Base-by-base conservation (phyloP, 345 rosid species). In the Euphorbia peplus region DNA sequence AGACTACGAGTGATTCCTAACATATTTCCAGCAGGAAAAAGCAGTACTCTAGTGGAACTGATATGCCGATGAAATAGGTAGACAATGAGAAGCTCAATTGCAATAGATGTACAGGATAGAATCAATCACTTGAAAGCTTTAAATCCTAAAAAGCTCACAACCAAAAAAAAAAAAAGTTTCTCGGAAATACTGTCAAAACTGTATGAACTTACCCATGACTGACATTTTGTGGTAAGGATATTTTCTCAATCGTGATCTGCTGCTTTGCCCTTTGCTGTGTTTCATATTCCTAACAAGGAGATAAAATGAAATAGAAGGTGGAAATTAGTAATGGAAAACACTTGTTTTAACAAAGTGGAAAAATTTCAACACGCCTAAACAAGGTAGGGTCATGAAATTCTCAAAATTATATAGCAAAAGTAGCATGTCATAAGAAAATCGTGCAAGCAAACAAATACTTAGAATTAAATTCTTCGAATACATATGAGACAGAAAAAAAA, bases 211-310 rank as follows among this genome's bases (percentile, higher is more conserved):
- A 91, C 97, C 76, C 86, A 77, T 88, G 79, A 74, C 93, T 85
- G 70, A 87, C 71, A 75, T 86, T 84, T 53, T 88, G 83, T 24
- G 90, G 83, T 66, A 91, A 68, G 37, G 88, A 75, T 73, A 82
- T 77, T 54, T 87, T 86, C 63, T 88, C 93, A 64, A 92, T 80
- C 5, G 74, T 73, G 61, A 71, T 66, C 73, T 86, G 91, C 71
- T 86, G 97, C 78, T 83, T 91, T 77, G 76, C 76, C 83, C 91
- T 86, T 77, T 87, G 93, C 51, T 86, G 84, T 75, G 82, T 81
- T 85, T 95, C 97, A 80, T 83, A 92, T 29, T 86, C 92, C 97
- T 95, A 70, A 76, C 35, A 32, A 5, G 19, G 41, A 56, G 15
- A 42, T 30, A 50, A 66, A 69, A 55, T 5, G 25, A 29, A 35